Evolutionary conservation across 139 green algal genomes (phyloP).

Genomic region (Ettlia oleoabundans): DNA sequence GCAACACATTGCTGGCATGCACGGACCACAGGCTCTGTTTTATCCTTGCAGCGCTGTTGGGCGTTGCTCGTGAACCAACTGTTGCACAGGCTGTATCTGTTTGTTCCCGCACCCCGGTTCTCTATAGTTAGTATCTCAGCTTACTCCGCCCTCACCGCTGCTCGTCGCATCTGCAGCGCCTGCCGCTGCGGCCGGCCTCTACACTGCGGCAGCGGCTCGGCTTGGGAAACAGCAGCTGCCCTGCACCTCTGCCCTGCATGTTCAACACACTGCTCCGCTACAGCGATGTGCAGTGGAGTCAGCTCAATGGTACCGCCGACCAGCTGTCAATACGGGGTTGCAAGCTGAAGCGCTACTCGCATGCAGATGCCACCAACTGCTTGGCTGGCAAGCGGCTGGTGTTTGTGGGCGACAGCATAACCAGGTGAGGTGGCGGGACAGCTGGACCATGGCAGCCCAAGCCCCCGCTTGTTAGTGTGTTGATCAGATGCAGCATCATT

Average conservation of each 20-base stretch:
- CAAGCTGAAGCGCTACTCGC: conserved; percentile 5
- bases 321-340: conserved; percentile 6
- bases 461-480: background rate
- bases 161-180: background rate
- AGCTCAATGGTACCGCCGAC: conserved; percentile 3
- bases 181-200: background rate
- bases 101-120: too few relatives aligned
- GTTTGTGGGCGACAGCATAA: conserved; percentile 25
- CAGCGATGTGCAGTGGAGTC: background rate
- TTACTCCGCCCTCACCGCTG: too few relatives aligned
- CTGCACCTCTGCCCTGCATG: background rate
- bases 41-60: too few relatives aligned
- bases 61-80: too few relatives aligned
- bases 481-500: background rate
- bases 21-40: too few relatives aligned
- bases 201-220: background rate
- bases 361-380: background rate
- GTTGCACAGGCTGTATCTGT: too few relatives aligned
- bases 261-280: background rate
- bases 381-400: conserved; percentile 34
- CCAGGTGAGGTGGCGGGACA: conserved; percentile 9
- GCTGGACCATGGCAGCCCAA: too few relatives aligned
- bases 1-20: too few relatives aligned
- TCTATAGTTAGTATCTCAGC: too few relatives aligned
- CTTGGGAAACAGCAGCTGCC: background rate